Conservation (phyloP, 805 yeast species). For the Komagataella ulmi region DNA sequence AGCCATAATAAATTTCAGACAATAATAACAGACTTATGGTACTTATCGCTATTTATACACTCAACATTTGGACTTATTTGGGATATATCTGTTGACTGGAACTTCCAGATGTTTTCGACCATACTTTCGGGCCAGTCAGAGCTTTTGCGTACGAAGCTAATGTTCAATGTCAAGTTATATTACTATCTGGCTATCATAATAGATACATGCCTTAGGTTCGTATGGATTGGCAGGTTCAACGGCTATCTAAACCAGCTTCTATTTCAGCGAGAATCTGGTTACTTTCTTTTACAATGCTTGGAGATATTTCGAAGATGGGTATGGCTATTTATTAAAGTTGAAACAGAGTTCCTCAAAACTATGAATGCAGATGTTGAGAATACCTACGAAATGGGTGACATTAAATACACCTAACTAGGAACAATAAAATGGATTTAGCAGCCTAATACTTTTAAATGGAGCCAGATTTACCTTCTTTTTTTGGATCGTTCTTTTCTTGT, state of each 20-base stretch:
- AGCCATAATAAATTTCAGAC: slow-evolving; percentile 5
- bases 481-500: slow-evolving; percentile 22
- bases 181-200: slow-evolving; percentile 45
- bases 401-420: neutral
- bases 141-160: slow-evolving; percentile 15
- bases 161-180: slow-evolving; percentile 16
- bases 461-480: slow-evolving; percentile 16
- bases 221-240: slow-evolving; percentile 56
- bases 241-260: slow-evolving; percentile 10
- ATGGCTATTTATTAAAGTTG: slow-evolving; percentile 82
- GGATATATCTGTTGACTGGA: slow-evolving; percentile 92
- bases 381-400: neutral
- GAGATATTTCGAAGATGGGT: slow-evolving; percentile 79
- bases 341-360: slow-evolving; percentile 45
- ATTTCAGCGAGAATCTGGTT: slow-evolving; percentile 39
- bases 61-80: slow-evolving; percentile 73
- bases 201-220: slow-evolving; percentile 58
- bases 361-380: slow-evolving; percentile 1
- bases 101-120: slow-evolving; percentile 37
- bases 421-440: neutral
- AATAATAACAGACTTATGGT: slow-evolving; percentile 25
- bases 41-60: slow-evolving; percentile 34
- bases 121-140: slow-evolving; percentile 9
- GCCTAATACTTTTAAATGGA: slow-evolving; percentile 10
- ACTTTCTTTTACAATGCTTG: slow-evolving; percentile 52